Base-by-base conservation (phyloP, 2,329 filamentous ascomycete genomes). In the Cladobotryum mycophilum region DNA sequence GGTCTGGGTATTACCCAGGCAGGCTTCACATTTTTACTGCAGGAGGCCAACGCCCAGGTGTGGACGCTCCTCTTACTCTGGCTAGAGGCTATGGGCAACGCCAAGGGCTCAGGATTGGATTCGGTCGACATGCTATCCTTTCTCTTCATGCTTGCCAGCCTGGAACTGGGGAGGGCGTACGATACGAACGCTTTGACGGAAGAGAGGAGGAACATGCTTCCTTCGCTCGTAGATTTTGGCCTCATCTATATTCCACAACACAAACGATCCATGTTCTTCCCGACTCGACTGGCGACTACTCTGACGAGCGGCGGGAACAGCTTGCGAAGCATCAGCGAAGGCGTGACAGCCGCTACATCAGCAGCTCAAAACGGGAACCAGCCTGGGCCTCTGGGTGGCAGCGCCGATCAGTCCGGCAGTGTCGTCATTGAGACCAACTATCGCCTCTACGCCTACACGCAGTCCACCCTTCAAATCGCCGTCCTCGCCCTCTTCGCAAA, bases 391-490 rank as follows among this genome's bases (percentile, higher is more conserved):
- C 60, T 68, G 1, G 63, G 62, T 15, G 61, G 67, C 20, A 62
- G 50, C 25, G 61, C 68, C 47, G 73, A 78, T 15, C 70, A 75
- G 55, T 84, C 84, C 61, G 91, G 91, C 55, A 93, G 89, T 72
- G 89, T 99, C 64, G 91, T 99, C 61, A 82, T 99, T 58, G 93
- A 99, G 73, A 99, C 93, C 8, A 99, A 99, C 71, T 97, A 96
- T 73, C 88, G 93, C 22, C 74, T 99, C 59, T 99, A 99, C 72
- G 93, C 93, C 33, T 99, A 99, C 73, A 97, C 95, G 6, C 86
- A 87, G 34, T 96, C 90, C 0, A 89, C 91, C 0, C 81, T 99
- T 1, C 92, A 96, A 68, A 99, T 97, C 57, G 89, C 90, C 48
- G 89, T 99, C 53, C 84, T 99, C 42, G 85, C 86, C 37, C 85